These are phyloP conservation scores for Mariannaea elegans DNA, from an alignment of 2,329 filamentous ascomycete species.

Conservation along the genomic window DNA sequence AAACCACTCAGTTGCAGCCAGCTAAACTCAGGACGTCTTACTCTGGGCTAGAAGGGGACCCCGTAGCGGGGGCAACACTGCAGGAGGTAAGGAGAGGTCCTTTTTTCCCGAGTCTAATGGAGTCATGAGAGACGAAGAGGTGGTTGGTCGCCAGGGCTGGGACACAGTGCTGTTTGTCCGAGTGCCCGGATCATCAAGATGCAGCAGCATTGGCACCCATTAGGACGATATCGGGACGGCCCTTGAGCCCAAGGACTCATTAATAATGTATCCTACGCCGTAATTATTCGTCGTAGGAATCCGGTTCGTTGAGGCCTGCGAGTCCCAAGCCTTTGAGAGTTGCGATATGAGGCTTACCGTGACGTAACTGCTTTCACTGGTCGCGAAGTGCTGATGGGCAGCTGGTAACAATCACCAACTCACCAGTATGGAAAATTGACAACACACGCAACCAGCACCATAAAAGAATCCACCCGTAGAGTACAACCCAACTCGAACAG, in stretches of 20 bases:
- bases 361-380: constrained; percentile 8
- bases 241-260: too few relatives aligned
- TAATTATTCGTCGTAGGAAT: too few relatives aligned
- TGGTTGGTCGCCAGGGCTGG: not conserved
- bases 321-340: not conserved
- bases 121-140: not conserved
- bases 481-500: not conserved
- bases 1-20: constrained; percentile 43
- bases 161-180: too few relatives aligned
- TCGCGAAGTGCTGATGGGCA: not conserved
- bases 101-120: not conserved
- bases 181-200: not conserved
- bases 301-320: too few relatives aligned
- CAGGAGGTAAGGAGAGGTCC: constrained; percentile 4
- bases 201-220: not conserved
- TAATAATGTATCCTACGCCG: too few relatives aligned
- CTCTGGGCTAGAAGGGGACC: constrained; percentile 1
- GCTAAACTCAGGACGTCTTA: constrained; percentile 30
- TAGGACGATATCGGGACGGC: too few relatives aligned
- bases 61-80: constrained; percentile 11
- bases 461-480: not conserved
- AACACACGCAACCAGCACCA: not conserved
- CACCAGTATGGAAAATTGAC: not conserved
- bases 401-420: not conserved
- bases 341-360: not conserved